Conservation (phyloP, 2,329 filamentous ascomycete species). For the Ophiostoma tasmaniense region DNA sequence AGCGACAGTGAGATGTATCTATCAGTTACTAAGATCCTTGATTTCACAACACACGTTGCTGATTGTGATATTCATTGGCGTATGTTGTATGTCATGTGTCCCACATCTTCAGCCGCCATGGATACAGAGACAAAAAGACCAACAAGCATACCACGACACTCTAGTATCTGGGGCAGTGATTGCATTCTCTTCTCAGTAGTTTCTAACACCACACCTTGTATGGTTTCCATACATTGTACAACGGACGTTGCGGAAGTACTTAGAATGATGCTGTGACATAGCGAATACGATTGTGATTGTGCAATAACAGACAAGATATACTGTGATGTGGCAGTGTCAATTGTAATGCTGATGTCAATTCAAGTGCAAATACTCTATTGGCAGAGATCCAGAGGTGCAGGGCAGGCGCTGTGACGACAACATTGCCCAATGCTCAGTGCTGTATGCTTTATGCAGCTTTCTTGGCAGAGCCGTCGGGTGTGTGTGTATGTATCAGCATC, state of each 20-base stretch:
- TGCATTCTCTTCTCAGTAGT: neutral
- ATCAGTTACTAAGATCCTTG: neutral
- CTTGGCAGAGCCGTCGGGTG: neutral
- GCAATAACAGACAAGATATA: neutral
- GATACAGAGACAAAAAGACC: neutral
- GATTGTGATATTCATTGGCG: neutral
- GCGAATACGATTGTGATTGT: neutral
- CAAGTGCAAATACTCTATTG: neutral
- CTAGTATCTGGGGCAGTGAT: neutral
- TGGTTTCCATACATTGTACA: neutral
- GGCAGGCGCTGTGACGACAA: neutral
- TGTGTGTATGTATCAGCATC: neutral
- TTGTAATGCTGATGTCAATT: neutral
- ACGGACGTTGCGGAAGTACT: neutral
- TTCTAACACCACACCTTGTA: neutral
- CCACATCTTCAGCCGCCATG: neutral
- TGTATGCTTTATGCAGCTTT: neutral
- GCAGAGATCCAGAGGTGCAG: neutral
- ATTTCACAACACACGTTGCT: neutral
- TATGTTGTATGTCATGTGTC: neutral
- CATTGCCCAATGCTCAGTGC: neutral
- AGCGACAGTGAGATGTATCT: neutral
- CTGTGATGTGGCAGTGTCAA: neutral
- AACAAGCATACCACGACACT: neutral
- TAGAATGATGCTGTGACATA: neutral